A percentile compares a stretch with the other conserved stretches of the same genome.
Evolutionary conservation across 2,329 filamentous ascomycete species (phyloP).

Genomic region (Thelonectria olida): DNA sequence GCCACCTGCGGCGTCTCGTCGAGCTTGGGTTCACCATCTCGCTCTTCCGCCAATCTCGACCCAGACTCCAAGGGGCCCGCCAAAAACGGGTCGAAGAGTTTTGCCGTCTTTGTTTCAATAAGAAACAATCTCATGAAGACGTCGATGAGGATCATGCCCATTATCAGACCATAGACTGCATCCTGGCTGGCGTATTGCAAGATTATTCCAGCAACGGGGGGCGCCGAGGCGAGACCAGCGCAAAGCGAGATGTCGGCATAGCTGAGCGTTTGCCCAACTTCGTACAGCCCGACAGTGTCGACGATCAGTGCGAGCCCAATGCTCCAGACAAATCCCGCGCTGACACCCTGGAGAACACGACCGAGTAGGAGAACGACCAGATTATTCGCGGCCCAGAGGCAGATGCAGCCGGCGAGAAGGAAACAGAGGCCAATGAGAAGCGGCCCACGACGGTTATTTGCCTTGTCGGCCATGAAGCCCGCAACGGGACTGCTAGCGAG

Average conservation of each 20-base stretch:
- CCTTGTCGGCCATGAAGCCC: constrained; percentile 21
- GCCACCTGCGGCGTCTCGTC: neutral
- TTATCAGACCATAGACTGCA: constrained; percentile 12
- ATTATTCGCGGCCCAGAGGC: constrained; percentile 9
- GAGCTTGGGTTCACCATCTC: neutral
- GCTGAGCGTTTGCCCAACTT: constrained; percentile 14
- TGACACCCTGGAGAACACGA: constrained; percentile 19
- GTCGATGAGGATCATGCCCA: constrained; percentile 20
- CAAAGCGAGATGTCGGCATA: constrained; percentile 23
- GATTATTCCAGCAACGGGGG: constrained; percentile 11
- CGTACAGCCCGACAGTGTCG: constrained; percentile 12
- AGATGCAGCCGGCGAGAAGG: constrained; percentile 8
- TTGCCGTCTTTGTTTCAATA: constrained; percentile 14
- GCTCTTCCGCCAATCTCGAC: neutral
- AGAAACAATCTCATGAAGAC: constrained; percentile 22
- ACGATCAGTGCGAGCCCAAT: constrained; percentile 26
- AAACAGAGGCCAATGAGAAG: constrained; percentile 19
- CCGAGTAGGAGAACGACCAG: constrained; percentile 8
- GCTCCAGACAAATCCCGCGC: constrained; percentile 20
- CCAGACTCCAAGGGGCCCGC: neutral
- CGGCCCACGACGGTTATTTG: constrained; percentile 12
- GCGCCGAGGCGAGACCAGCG: constrained; percentile 13
- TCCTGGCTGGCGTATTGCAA: constrained; percentile 10
- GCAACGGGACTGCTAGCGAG: constrained; percentile 16
- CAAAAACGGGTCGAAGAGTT: neutral